phyloP scores from a whole-genome alignment of 495 filamentous ascomycete genomes.

The Aspergillus baeticus region DNA sequence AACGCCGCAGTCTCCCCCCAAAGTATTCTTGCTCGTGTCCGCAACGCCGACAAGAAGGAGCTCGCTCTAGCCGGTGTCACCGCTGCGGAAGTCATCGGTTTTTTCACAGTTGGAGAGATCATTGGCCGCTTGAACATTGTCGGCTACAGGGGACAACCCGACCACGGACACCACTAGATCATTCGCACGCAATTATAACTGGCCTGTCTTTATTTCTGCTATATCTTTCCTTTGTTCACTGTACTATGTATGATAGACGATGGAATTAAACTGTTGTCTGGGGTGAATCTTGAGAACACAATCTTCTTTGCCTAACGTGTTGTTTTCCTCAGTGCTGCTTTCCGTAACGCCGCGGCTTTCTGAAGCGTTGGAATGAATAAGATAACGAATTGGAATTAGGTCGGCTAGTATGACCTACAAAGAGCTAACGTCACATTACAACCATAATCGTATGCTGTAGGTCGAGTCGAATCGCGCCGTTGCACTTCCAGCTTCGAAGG shows the following conservation, averaged over 20 bases:
- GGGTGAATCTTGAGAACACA: constrained; percentile 29
- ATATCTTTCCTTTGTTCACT: constrained; percentile 35
- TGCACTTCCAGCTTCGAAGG: not conserved
- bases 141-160: constrained; percentile 76
- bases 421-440: too few relatives aligned
- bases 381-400: too few relatives aligned
- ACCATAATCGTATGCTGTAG: too few relatives aligned
- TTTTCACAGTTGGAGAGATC: constrained; percentile 98
- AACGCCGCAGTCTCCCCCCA: constrained; percentile 43
- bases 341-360: not conserved
- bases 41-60: constrained; percentile 69
- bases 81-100: constrained; percentile 83
- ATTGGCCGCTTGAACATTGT: constrained; percentile 90
- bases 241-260: constrained; percentile 56
- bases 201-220: constrained; percentile 29
- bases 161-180: constrained; percentile 57
- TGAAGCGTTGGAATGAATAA: too few relatives aligned
- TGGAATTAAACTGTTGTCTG: constrained; percentile 54
- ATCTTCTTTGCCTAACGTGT: not conserved
- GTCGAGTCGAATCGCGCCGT: too few relatives aligned
- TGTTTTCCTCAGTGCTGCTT: too few relatives aligned
- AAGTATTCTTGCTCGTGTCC: constrained; percentile 58
- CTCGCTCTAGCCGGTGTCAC: constrained; percentile 70
- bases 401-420: too few relatives aligned
- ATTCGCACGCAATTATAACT: constrained; percentile 30